These are phyloP conservation scores for Ephemerocybe angulata DNA, from an alignment of 768 basidiomycete species.

Conservation along the genomic window DNA sequence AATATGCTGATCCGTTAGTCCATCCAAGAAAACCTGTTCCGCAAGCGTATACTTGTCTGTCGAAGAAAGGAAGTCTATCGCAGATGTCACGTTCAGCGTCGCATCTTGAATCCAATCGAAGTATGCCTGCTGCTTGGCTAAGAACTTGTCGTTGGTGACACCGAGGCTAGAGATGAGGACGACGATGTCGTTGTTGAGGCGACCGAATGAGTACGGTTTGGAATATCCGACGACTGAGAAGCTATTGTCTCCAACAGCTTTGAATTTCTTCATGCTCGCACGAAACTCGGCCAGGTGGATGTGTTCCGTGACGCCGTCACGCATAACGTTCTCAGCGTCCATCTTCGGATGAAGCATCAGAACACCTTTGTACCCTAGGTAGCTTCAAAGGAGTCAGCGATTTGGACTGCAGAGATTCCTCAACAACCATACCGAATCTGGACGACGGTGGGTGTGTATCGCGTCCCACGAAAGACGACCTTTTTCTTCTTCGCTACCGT, in stretches of 20 bases:
- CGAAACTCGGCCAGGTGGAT: constrained; percentile 50
- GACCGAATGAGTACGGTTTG: constrained; percentile 58
- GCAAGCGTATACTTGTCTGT: constrained; percentile 45
- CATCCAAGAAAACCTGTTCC: constrained; percentile 34
- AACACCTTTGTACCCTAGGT: constrained; percentile 71
- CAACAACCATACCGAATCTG: constrained; percentile 50
- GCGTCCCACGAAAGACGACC: constrained; percentile 49
- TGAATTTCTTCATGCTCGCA: constrained; percentile 70
- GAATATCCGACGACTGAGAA: constrained; percentile 69
- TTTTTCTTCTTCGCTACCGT: constrained; percentile 51
- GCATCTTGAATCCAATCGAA: constrained; percentile 56
- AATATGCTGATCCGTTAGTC: constrained; percentile 28
- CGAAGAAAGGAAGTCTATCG: constrained; percentile 55
- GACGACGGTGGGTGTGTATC: constrained; percentile 60
- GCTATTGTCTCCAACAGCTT: constrained; percentile 48
- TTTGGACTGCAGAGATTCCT: too few species aligned
- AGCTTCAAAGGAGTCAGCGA: constrained; percentile 32
- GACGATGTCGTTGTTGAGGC: constrained; percentile 69
- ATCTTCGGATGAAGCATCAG: constrained; percentile 64
- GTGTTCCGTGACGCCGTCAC: not conserved
- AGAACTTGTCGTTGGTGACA: constrained; percentile 48
- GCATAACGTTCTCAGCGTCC: constrained; percentile 33
- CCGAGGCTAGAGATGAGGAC: constrained; percentile 64
- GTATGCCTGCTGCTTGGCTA: constrained; percentile 55
- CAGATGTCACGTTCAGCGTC: constrained; percentile 41